A percentile compares a stretch with the other conserved stretches of the same genome.
Evolutionary conservation across 371 early-diverging fungal genomes (phyloP).

Genomic region (Rhizopus microsporus): DNA sequence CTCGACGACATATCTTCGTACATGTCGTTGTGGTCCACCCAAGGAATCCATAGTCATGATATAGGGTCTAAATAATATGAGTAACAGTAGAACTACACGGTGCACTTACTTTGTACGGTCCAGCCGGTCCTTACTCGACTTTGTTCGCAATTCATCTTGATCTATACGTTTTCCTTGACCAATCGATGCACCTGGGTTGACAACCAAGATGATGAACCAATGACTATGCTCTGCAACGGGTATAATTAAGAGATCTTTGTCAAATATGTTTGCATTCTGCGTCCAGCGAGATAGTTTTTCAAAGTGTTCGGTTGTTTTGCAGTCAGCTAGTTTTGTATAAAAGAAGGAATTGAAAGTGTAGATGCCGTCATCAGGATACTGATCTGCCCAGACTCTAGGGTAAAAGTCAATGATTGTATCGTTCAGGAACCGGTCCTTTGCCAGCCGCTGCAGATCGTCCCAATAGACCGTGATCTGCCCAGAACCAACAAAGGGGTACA

Average conservation of each 20-base stretch:
- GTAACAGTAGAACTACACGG: background rate
- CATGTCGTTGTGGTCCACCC: background rate
- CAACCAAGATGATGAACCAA: slow-evolving; percentile 19
- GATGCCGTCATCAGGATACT: slow-evolving; percentile 5
- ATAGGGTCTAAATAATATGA: slow-evolving; percentile 14
- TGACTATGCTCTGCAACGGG: slow-evolving; percentile 22
- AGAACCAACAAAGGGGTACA: slow-evolving; percentile 15
- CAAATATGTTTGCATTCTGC: slow-evolving; percentile 14
- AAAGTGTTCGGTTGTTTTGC: background rate
- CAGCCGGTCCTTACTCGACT: background rate
- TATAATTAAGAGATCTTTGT: slow-evolving; percentile 17
- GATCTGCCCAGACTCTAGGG: slow-evolving; percentile 22
- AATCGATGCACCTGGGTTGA: slow-evolving; percentile 20
- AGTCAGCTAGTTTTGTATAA: slow-evolving; percentile 12
- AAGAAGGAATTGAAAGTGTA: slow-evolving; percentile 25
- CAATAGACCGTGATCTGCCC: slow-evolving; percentile 12
- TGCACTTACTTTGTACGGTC: background rate
- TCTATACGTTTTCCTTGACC: background rate
- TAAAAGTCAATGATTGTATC: slow-evolving; percentile 23
- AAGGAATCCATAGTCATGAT: slow-evolving; percentile 20
- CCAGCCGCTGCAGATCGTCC: slow-evolving; percentile 11
- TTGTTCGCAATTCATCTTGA: background rate
- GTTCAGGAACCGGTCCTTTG: slow-evolving; percentile 18
- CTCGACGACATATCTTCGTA: background rate
- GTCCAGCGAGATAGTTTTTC: slow-evolving; percentile 17